Evolutionary conservation across 495 filamentous ascomycete genomes (phyloP).

Genomic region (Elasticomyces elasticus): DNA sequence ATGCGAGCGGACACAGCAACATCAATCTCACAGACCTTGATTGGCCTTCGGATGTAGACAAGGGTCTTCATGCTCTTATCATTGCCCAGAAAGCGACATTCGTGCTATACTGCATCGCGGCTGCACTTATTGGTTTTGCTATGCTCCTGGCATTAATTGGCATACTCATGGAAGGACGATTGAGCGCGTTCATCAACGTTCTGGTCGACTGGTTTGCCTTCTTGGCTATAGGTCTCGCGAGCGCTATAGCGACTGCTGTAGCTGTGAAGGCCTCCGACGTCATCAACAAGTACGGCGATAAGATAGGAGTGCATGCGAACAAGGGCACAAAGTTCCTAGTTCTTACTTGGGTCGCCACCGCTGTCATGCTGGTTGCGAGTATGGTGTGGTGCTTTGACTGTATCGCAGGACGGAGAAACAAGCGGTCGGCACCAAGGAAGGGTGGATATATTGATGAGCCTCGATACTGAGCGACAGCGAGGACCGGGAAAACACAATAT

Average conservation of each 20-base stretch:
- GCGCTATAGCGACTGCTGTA: slow-evolving; percentile 53
- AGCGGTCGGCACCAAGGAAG: not conserved
- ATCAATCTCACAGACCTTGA: slow-evolving; percentile 47
- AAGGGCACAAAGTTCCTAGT: slow-evolving; percentile 48
- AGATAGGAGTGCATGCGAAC: slow-evolving; percentile 42
- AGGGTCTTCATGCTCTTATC: slow-evolving; percentile 45
- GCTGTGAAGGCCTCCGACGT: slow-evolving; percentile 46
- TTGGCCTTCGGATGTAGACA: slow-evolving; percentile 54
- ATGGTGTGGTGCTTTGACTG: slow-evolving; percentile 33
- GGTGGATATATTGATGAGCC: not conserved
- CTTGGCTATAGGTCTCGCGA: slow-evolving; percentile 46
- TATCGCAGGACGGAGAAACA: slow-evolving; percentile 3
- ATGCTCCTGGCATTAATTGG: slow-evolving; percentile 42
- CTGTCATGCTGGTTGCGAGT: slow-evolving; percentile 38
- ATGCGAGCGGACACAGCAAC: slow-evolving; percentile 37
- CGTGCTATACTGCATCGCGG: slow-evolving; percentile 55
- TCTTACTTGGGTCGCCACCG: slow-evolving; percentile 51
- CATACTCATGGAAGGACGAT: slow-evolving; percentile 32
- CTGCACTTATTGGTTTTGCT: slow-evolving; percentile 46
- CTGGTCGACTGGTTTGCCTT: slow-evolving; percentile 38
- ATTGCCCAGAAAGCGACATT: slow-evolving; percentile 42
- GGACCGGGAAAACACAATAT: no score
- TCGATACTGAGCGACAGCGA: not conserved
- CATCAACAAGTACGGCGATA: slow-evolving; percentile 48
- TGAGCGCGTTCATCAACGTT: slow-evolving; percentile 35